Evolutionary conservation across 768 basidiomycete species (phyloP).

Genomic region (Leccinellum albellum): DNA sequence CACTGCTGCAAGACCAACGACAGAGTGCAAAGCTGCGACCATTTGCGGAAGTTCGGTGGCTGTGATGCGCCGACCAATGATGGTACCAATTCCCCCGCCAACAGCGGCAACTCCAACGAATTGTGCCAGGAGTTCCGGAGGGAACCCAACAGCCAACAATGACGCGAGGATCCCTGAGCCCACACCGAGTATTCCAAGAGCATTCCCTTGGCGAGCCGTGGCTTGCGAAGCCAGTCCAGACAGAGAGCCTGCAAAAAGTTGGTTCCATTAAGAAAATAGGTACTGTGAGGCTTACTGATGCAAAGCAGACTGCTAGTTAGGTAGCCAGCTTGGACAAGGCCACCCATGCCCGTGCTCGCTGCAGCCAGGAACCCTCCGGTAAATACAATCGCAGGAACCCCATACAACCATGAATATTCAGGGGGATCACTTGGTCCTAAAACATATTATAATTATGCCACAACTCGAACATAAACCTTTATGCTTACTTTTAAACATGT

Average conservation of each 20-base stretch:
- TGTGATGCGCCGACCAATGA: constrained; percentile 79
- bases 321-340: constrained; percentile 86
- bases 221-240: constrained; percentile 76
- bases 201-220: constrained; percentile 85
- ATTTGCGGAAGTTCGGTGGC: constrained; percentile 87
- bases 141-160: constrained; percentile 78
- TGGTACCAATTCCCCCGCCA: constrained; percentile 65
- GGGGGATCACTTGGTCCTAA: constrained; percentile 80
- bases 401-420: constrained; percentile 83
- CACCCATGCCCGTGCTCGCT: constrained; percentile 79
- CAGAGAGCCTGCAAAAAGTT: constrained; percentile 53
- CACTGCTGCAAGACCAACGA: constrained; percentile 87
- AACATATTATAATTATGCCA: constrained; percentile 9
- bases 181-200: constrained; percentile 84
- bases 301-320: constrained; percentile 82
- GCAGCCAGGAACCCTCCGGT: constrained; percentile 80
- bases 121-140: constrained; percentile 68
- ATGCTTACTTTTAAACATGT: constrained; percentile 81
- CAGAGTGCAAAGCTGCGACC: constrained; percentile 78
- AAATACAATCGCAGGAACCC: constrained; percentile 75
- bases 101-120: constrained; percentile 73
- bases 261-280: not conserved
- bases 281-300: constrained; percentile 50
- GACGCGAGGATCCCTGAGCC: constrained; percentile 78
- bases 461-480: not conserved